phyloP scores from a whole-genome alignment of 2,329 filamentous ascomycete genomes.

The Aspergillus sp. region DNA sequence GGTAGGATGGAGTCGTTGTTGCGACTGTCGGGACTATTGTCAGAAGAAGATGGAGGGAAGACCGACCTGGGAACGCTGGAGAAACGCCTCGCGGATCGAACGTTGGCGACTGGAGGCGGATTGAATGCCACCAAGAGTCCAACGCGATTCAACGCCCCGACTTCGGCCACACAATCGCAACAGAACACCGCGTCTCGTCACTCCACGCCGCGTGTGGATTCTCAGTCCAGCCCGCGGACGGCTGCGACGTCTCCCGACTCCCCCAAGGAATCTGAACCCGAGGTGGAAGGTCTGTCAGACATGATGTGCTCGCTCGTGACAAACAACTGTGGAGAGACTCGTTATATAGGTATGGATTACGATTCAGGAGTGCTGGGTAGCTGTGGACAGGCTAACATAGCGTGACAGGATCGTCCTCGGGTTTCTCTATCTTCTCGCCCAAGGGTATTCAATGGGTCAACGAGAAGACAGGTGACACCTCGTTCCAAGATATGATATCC shows the following conservation, averaged over 20 bases:
- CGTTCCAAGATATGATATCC: slow-evolving; percentile 92
- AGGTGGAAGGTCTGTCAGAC: slow-evolving; percentile 86
- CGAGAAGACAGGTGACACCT: slow-evolving; percentile 91
- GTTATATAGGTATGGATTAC: slow-evolving; percentile 75
- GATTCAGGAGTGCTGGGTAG: slow-evolving; percentile 94
- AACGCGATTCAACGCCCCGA: slow-evolving; percentile 25
- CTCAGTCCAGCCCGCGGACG: slow-evolving; percentile 50
- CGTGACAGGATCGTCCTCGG: slow-evolving; percentile 78
- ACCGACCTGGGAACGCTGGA: slow-evolving; percentile 87
- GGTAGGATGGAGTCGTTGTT: slow-evolving; percentile 94
- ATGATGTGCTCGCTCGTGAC: slow-evolving; percentile 99
- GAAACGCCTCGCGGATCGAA: slow-evolving; percentile 63
- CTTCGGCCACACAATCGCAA: slow-evolving; percentile 25
- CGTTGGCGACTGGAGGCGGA: slow-evolving; percentile 28
- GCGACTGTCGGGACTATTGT: slow-evolving; percentile 78
- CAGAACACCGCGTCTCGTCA: slow-evolving; percentile 37
- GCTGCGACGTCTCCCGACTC: slow-evolving; percentile 53
- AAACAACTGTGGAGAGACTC: slow-evolving; percentile 88
- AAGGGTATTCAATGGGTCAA: slow-evolving; percentile 99
- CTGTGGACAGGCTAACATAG: slow-evolving; percentile 47
- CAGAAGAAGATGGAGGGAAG: slow-evolving; percentile 78
- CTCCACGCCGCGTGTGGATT: slow-evolving; percentile 47
- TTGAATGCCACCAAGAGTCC: slow-evolving; percentile 35
- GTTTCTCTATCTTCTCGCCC: slow-evolving; percentile 97
- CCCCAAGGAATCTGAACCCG: slow-evolving; percentile 56